These are phyloP conservation scores for Kodamaea jinghongensis DNA, from an alignment of 805 yeast species.

Conservation along the genomic window DNA sequence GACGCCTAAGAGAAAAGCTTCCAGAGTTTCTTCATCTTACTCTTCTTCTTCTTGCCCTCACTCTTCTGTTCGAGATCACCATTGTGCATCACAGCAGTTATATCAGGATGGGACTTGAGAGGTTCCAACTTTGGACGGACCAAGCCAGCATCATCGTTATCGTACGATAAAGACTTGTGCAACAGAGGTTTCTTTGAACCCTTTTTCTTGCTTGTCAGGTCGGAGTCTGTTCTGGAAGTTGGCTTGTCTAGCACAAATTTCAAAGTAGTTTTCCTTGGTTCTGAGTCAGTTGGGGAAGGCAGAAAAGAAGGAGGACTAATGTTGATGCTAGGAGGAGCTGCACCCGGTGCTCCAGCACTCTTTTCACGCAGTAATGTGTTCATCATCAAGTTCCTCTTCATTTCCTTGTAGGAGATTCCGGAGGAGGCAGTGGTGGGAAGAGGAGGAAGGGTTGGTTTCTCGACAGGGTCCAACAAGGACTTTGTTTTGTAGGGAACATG, in stretches of 20 bases:
- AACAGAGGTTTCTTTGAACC: slow-evolving; percentile 13
- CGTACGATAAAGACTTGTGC: slow-evolving; percentile 40
- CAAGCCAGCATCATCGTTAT: slow-evolving; percentile 12
- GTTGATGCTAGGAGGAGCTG: slow-evolving; percentile 7
- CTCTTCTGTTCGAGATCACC: slow-evolving; percentile 8
- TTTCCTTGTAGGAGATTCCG: slow-evolving; percentile 31
- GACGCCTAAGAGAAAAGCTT: slow-evolving; percentile 22
- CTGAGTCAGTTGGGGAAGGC: slow-evolving; percentile 11
- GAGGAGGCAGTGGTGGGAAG: slow-evolving; percentile 9
- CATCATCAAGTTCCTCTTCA: slow-evolving; percentile 26
- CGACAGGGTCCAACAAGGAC: slow-evolving; percentile 34
- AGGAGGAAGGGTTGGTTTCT: slow-evolving; percentile 7
- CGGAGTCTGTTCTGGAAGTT: slow-evolving; percentile 7
- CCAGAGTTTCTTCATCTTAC: slow-evolving; percentile 36
- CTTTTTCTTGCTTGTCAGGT: slow-evolving; percentile 13
- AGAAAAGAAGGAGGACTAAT: slow-evolving; percentile 5
- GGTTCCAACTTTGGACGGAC: slow-evolving; percentile 32
- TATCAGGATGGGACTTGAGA: slow-evolving; percentile 39
- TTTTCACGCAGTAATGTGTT: slow-evolving; percentile 14
- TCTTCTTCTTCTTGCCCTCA: slow-evolving; percentile 20
- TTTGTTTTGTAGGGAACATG: slow-evolving; percentile 41
- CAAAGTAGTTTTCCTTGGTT: slow-evolving; percentile 27
- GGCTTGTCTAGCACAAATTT: slow-evolving; percentile 29
- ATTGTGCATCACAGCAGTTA: slow-evolving; percentile 10
- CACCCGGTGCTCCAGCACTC: slow-evolving; percentile 10